A percentile compares a stretch with the other conserved stretches of the same genome.
Evolutionary conservation across 371 early-diverging fungal species (phyloP).

Genomic region (Circinella umbellata): DNA sequence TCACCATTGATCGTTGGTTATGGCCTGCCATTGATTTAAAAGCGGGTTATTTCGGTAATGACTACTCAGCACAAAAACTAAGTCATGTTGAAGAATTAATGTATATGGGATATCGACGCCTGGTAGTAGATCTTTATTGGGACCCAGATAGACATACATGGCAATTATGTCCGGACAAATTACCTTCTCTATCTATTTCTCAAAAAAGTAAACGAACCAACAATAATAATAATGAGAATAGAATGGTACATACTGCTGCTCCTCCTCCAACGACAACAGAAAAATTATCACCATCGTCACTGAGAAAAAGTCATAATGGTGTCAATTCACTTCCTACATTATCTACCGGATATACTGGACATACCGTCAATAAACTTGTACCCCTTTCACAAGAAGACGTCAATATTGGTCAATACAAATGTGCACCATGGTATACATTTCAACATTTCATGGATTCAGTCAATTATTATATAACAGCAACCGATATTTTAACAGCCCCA

Average conservation of each 20-base stretch:
- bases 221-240: neutral
- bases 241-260: too few species aligned
- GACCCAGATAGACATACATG: slow-evolving; percentile 24
- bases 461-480: slow-evolving; percentile 26
- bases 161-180: slow-evolving; percentile 42
- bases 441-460: slow-evolving; percentile 30
- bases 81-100: slow-evolving; percentile 23
- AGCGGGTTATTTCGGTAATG: slow-evolving; percentile 37
- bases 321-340: neutral
- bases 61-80: slow-evolving; percentile 29
- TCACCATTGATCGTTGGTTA: slow-evolving; percentile 40
- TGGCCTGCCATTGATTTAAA: slow-evolving; percentile 48
- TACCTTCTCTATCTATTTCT: neutral
- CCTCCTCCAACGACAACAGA: neutral
- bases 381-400: slow-evolving; percentile 15
- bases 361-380: neutral
- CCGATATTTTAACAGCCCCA: slow-evolving; percentile 18
- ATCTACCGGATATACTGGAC: neutral
- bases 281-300: too few species aligned
- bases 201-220: neutral
- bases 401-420: slow-evolving; percentile 16
- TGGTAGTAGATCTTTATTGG: slow-evolving; percentile 49
- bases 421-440: slow-evolving; percentile 26
- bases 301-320: neutral
- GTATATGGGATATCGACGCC: slow-evolving; percentile 41